Base-by-base conservation (phyloP, 2,329 filamentous ascomycete genomes). In the Fusarium coicis region DNA sequence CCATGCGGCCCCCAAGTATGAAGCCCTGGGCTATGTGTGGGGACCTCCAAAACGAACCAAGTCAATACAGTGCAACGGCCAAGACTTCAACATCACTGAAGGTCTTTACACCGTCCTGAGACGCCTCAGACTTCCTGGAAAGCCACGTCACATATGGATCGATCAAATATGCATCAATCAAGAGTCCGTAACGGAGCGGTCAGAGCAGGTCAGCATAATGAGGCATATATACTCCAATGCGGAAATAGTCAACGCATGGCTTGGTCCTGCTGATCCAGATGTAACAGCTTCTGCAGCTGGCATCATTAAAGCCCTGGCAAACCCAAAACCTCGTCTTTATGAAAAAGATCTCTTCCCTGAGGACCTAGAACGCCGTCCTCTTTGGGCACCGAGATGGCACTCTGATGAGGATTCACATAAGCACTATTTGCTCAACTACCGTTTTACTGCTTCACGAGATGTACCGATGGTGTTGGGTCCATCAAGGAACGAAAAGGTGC, bases 401-500 rank as follows among this genome's bases (percentile, higher is more conserved):
- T 16, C 19, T 12, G 16, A 10, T 0, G 40, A 32, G 2, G 7
- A 1, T 16, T 57, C n/a, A 3, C 10, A 10, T 2, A n/a, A 32
- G 0, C 7, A 18, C 46, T 7, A 18, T 18, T 18, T 32, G 15
- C 2, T 4, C 14, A n/a, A 37, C 1, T n/a, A 28, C 14, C 1
- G 14, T 2, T 49, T 37, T 3, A n/a, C 9, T 18, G 32, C 40
- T 7, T 47, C 54, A 2, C 30, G 21, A 7, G 10, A 44, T 10
- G 3, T 2, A 1, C 14, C 6, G 7, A 23, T 16, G 15, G 4
- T 7, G 3, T 3, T 34, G n/a, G 21, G 2, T 5, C n/a, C 18
- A 16, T 28, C 39, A 16, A 16, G 0, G 10, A 21, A 5, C 19
- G 15, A 23, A 2, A 8, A 14, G 5, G 7, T n/a, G 1, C 28